Percentiles rank a stretch among this genome's conserved stretches.
These are phyloP conservation scores for Mrakia gelida DNA, from an alignment of 768 basidiomycete species.

Conservation along the genomic window DNA sequence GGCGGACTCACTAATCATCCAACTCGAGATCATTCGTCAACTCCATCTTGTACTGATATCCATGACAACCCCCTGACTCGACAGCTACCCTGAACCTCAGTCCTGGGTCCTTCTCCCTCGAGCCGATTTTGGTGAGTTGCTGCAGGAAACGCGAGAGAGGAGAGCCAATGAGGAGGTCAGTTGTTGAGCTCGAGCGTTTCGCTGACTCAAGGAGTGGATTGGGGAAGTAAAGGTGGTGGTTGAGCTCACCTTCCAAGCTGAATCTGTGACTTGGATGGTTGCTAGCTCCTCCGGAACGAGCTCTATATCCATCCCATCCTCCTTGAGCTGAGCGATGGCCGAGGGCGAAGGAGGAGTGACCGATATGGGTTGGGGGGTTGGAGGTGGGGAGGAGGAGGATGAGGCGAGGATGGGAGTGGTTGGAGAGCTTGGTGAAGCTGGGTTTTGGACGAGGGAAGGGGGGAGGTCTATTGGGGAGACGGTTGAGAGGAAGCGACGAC, in stretches of 20 bases:
- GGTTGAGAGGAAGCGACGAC: background rate
- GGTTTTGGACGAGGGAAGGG: background rate
- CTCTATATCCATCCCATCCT: conserved; percentile 24
- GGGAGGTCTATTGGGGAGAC: background rate
- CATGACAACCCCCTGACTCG: conserved; percentile 93
- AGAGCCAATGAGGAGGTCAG: background rate
- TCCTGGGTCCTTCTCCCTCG: conserved; percentile 57
- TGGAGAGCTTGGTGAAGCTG: background rate
- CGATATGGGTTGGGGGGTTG: background rate
- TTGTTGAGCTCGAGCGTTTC: background rate
- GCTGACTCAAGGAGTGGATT: background rate
- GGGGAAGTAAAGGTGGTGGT: no score
- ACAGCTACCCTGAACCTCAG: conserved; percentile 60
- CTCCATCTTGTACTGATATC: conserved; percentile 92
- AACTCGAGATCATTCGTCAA: conserved; percentile 58
- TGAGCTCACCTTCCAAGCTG: conserved; percentile 21
- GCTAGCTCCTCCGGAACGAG: conserved; percentile 15
- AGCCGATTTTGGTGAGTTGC: conserved; percentile 72
- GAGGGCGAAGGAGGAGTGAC: conserved; percentile 8
- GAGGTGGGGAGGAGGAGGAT: background rate
- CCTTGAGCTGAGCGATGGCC: background rate
- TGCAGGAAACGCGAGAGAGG: conserved; percentile 40
- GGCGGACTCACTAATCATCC: conserved; percentile 90
- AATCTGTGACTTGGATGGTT: conserved; percentile 7
- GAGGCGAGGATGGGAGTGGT: background rate